Conservation (phyloP, 2,329 filamentous ascomycete species). For the Venturia effusa region DNA sequence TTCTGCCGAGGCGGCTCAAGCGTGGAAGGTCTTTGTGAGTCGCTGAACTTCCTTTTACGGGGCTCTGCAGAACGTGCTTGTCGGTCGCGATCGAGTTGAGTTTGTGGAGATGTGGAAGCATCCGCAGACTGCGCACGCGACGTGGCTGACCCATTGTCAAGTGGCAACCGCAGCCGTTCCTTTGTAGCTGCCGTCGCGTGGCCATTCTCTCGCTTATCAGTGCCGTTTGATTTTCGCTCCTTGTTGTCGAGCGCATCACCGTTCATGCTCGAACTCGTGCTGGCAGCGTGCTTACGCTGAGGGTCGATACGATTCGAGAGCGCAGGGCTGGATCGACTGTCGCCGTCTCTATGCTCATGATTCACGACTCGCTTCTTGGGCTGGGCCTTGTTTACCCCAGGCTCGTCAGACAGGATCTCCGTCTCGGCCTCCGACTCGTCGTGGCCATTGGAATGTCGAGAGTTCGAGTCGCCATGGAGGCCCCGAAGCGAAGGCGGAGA, state of each 20-base stretch:
- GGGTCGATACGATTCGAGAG: slow-evolving; percentile 1
- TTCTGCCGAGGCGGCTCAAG: slow-evolving; percentile 30
- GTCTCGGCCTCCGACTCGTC: slow-evolving; percentile 41
- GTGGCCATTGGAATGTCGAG: slow-evolving; percentile 19
- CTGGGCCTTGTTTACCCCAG: slow-evolving; percentile 29
- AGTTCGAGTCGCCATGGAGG: slow-evolving; percentile 6
- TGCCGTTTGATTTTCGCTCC: slow-evolving; percentile 9
- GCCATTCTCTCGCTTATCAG: slow-evolving; percentile 8
- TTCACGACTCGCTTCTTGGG: slow-evolving; percentile 30
- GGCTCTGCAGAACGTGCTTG: slow-evolving; percentile 27
- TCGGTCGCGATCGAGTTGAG: slow-evolving; percentile 19
- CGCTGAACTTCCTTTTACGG: slow-evolving; percentile 29
- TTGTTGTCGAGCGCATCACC: slow-evolving; percentile 7
- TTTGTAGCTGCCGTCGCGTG: background rate
- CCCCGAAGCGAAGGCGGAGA: background rate
- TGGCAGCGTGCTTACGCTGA: slow-evolving; percentile 1
- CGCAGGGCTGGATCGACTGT: slow-evolving; percentile 11
- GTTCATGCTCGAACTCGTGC: slow-evolving; percentile 7
- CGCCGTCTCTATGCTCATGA: slow-evolving; percentile 25
- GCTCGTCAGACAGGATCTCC: slow-evolving; percentile 30
- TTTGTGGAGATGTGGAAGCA: slow-evolving; percentile 16
- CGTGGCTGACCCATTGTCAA: background rate
- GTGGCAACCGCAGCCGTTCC: background rate
- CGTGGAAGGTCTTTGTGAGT: slow-evolving; percentile 23
- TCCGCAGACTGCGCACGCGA: slow-evolving; percentile 11